A percentile compares a stretch with the other conserved stretches of the same genome.
Conservation (phyloP, 179 eudicot species). For the Nepenthes alata region DNA sequence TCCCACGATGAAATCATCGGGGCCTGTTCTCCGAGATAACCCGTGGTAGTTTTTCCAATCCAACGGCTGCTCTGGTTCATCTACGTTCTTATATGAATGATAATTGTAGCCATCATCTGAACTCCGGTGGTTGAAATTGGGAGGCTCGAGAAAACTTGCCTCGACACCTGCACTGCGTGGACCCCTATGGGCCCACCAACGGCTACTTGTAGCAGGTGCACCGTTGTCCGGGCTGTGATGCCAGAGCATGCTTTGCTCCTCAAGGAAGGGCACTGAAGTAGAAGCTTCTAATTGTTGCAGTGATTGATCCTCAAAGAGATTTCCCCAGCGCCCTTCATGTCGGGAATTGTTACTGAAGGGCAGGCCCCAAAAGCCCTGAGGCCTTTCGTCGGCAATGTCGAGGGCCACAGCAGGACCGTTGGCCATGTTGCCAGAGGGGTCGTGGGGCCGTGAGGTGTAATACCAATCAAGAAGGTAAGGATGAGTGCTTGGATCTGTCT, state of each 20-base stretch:
- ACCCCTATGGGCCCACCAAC: constrained; percentile 68
- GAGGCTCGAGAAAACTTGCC: constrained; percentile 62
- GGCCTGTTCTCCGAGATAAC: constrained; percentile 29
- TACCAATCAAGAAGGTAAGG: constrained; percentile 84
- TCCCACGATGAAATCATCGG: constrained; percentile 27
- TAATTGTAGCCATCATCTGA: constrained; percentile 15
- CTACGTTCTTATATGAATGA: constrained; percentile 31
- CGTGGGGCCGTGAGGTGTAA: constrained; percentile 45
- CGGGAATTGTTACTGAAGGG: constrained; percentile 13
- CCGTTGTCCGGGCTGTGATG: constrained; percentile 25
- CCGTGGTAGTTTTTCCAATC: constrained; percentile 43
- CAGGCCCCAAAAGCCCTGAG: constrained; percentile 32
- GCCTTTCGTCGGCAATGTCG: constrained; percentile 21
- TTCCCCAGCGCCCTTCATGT: constrained; percentile 37
- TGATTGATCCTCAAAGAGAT: constrained; percentile 25
- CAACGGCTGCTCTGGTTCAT: constrained; percentile 32
- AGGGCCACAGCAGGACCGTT: constrained; percentile 19
- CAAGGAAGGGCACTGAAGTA: constrained; percentile 47
- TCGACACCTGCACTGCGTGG: constrained; percentile 16
- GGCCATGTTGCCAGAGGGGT: constrained; percentile 9
- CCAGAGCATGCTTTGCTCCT: constrained; percentile 15
- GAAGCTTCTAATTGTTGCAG: constrained; percentile 50
- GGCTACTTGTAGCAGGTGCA: constrained; percentile 27
- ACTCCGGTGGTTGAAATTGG: constrained; percentile 25
- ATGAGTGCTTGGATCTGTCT: constrained; percentile 40